These are phyloP conservation scores for Chalciporus chontae DNA, from an alignment of 768 basidiomycete genomes.

Conservation along the genomic window DNA sequence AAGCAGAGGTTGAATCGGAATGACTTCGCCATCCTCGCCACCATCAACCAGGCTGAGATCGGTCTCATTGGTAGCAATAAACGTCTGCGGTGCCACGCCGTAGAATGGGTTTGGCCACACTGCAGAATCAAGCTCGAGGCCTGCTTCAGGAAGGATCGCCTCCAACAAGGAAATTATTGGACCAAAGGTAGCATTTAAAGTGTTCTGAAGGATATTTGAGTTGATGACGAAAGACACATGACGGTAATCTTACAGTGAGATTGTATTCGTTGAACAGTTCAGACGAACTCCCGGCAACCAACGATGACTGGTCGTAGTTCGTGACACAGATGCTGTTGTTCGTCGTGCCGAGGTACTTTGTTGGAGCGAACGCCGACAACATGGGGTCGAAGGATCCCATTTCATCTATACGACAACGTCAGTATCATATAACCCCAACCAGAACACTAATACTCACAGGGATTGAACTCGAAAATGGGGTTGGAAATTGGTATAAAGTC, in stretches of 20 bases:
- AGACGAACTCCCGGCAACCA: slow-evolving; percentile 41
- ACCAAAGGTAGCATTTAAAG: slow-evolving; percentile 10
- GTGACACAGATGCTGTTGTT: slow-evolving; percentile 32
- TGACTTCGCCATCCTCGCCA: slow-evolving; percentile 40
- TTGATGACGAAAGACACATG: background rate
- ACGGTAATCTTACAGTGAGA: slow-evolving; percentile 19
- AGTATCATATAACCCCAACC: background rate
- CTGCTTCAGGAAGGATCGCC: slow-evolving; percentile 22
- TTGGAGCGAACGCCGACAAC: slow-evolving; percentile 43
- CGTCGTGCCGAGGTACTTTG: slow-evolving; percentile 42
- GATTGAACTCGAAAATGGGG: slow-evolving; percentile 35
- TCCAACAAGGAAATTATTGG: slow-evolving; percentile 15
- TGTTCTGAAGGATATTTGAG: slow-evolving; percentile 6
- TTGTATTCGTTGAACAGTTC: slow-evolving; percentile 33
- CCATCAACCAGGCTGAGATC: slow-evolving; percentile 38
- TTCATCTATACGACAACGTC: slow-evolving; percentile 27
- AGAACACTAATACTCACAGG: slow-evolving; percentile 20
- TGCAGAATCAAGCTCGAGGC: slow-evolving; percentile 29
- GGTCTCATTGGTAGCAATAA: slow-evolving; percentile 31
- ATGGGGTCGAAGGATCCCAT: slow-evolving; percentile 42
- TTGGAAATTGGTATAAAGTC: slow-evolving; percentile 30
- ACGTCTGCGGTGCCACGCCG: slow-evolving; percentile 32
- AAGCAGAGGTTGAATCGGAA: slow-evolving; percentile 50
- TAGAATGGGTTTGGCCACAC: slow-evolving; percentile 38
- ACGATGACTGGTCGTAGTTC: slow-evolving; percentile 34